Evolutionary conservation across 352 stramenopile genomes (phyloP).

Genomic region (Phytophthora hybrid): DNA sequence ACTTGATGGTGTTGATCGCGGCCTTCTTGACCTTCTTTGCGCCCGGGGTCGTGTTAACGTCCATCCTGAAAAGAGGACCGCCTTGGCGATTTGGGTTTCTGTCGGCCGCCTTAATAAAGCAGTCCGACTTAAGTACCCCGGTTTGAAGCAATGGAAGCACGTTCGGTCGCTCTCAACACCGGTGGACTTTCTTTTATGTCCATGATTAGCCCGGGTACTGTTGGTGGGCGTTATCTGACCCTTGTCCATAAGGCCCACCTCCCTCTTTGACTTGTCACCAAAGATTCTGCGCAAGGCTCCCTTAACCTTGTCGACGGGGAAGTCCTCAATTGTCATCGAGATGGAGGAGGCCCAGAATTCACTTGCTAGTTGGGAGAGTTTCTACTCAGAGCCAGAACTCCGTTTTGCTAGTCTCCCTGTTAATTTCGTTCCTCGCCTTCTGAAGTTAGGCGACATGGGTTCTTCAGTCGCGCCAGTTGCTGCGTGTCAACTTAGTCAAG

Average conservation of each 20-base stretch:
- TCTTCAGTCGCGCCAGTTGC: background rate
- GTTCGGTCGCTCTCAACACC: background rate
- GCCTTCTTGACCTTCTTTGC: slow-evolving; percentile 8
- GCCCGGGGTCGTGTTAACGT: slow-evolving; percentile 10
- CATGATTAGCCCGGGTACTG: background rate
- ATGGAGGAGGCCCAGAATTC: slow-evolving; percentile 27
- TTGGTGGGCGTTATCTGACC: slow-evolving; percentile 10
- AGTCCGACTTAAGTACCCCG: slow-evolving; percentile 14
- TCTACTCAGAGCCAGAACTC: slow-evolving; percentile 21
- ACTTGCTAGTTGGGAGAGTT: slow-evolving; percentile 6
- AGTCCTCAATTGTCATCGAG: slow-evolving; percentile 9
- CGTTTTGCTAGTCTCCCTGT: slow-evolving; percentile 10
- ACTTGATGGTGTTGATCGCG: slow-evolving; percentile 23
- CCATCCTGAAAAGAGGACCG: slow-evolving; percentile 6
- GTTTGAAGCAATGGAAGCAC: slow-evolving; percentile 19
- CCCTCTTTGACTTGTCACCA: slow-evolving; percentile 20
- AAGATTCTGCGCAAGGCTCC: slow-evolving; percentile 12
- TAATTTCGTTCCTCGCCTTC: slow-evolving; percentile 20
- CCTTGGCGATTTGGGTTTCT: slow-evolving; percentile 12
- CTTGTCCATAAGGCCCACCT: background rate
- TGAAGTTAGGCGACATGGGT: slow-evolving; percentile 16
- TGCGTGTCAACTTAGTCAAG: slow-evolving; percentile 7
- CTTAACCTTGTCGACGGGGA: slow-evolving; percentile 16
- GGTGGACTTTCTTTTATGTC: slow-evolving; percentile 7
- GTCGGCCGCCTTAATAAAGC: background rate